Evolutionary conservation across 805 yeast species (phyloP).

Genomic region (Schizosaccharomyces octosporus): DNA sequence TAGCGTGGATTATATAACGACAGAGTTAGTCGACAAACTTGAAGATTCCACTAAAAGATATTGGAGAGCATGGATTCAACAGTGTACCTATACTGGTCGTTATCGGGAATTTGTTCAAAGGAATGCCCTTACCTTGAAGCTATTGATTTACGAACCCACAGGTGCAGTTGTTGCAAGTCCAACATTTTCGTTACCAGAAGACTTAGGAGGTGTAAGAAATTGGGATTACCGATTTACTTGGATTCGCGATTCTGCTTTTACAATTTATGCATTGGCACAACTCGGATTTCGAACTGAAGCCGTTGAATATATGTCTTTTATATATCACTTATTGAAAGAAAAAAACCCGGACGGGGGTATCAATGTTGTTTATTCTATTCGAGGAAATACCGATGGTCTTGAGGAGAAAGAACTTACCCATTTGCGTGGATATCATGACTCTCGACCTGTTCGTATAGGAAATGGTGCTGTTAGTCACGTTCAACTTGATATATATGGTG

Average conservation of each 20-base stretch:
- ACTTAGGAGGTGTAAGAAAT: not conserved
- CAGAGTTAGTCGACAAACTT: not conserved
- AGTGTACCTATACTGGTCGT: not conserved
- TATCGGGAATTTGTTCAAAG: not conserved
- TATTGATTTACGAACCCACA: not conserved
- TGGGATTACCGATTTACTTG: slow-evolving; percentile 2
- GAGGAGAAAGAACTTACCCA: not conserved
- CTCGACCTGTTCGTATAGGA: slow-evolving; percentile 2
- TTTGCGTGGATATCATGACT: not conserved
- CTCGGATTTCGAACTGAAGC: not conserved
- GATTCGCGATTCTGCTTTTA: slow-evolving; percentile 2
- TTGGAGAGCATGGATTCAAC: not conserved
- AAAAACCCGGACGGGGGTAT: not conserved
- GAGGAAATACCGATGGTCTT: not conserved
- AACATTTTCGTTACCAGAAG: slow-evolving; percentile 1
- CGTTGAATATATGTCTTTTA: not conserved
- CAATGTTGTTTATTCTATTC: slow-evolving; percentile 1
- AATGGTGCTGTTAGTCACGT: not conserved
- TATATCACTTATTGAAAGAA: not conserved
- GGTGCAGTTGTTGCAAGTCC: slow-evolving; percentile 1
- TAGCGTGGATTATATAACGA: not conserved
- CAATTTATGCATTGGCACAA: not conserved
- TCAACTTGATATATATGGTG: slow-evolving; percentile 2
- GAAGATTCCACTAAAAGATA: not conserved
- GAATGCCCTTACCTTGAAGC: not conserved